These are phyloP conservation scores for Ceriops zippeliana DNA, from an alignment of 345 rosid species.

Conservation along the genomic window DNA sequence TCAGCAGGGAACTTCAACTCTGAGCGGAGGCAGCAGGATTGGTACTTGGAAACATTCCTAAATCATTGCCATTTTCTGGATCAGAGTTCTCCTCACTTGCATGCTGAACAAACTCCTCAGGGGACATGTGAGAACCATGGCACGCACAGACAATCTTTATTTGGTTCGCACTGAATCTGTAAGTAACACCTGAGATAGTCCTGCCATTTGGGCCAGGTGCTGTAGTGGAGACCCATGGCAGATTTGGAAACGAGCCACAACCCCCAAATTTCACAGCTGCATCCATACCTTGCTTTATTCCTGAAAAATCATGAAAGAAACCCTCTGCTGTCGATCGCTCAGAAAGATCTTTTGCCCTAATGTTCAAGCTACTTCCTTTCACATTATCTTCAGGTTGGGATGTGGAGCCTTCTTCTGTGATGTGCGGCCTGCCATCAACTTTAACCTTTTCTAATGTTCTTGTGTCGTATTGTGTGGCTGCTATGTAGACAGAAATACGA, in stretches of 20 bases:
- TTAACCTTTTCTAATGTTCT: conserved; percentile 41
- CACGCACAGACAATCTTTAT: conserved; percentile 93
- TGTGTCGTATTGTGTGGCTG: conserved; percentile 37
- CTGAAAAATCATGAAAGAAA: conserved; percentile 55
- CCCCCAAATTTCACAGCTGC: conserved; percentile 87
- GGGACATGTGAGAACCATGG: conserved; percentile 86
- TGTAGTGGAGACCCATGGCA: conserved; percentile 96
- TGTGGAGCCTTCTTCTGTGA: conserved; percentile 68
- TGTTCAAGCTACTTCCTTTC: conserved; percentile 37
- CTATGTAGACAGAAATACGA: conserved; percentile 22
- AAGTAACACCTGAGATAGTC: conserved; percentile 89
- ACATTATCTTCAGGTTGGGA: conserved; percentile 50
- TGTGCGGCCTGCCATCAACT: conserved; percentile 67
- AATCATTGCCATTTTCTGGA: conserved; percentile 47
- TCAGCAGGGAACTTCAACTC: conserved; percentile 36
- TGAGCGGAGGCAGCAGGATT: conserved; percentile 84
- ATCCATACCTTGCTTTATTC: conserved; percentile 85
- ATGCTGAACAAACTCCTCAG: conserved; percentile 87
- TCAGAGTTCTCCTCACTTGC: conserved; percentile 64
- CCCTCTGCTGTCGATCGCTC: conserved; percentile 52
- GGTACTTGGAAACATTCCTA: conserved; percentile 41
- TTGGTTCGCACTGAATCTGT: conserved; percentile 63
- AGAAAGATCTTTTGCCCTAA: conserved; percentile 35
- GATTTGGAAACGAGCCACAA: conserved; percentile 73
- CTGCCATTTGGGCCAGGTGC: conserved; percentile 80